Conservation (phyloP, 352 stramenopile species). For the Phytophthora chlamydospora region DNA sequence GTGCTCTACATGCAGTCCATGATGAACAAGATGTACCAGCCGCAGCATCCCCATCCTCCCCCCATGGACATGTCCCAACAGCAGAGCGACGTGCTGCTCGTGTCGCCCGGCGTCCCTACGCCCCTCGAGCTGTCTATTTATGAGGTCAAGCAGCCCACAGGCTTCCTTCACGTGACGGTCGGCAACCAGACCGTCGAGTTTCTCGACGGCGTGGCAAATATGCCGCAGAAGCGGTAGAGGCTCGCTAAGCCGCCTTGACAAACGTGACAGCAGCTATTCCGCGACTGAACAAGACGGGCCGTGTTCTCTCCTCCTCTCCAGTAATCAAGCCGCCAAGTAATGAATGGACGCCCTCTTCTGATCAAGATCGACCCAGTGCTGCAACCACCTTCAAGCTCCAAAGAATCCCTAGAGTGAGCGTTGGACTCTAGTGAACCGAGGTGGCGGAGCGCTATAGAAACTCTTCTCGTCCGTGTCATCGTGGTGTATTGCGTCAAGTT, state of each 20-base stretch:
- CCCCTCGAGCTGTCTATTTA: constrained; percentile 85
- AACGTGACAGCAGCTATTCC: constrained; percentile 32
- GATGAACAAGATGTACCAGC: constrained; percentile 69
- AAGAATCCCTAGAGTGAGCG: constrained; percentile 21
- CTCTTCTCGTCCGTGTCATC: constrained; percentile 37
- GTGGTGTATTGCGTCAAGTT: constrained; percentile 48
- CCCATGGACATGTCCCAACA: constrained; percentile 34
- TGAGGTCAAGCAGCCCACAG: constrained; percentile 84
- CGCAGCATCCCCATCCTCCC: constrained; percentile 59
- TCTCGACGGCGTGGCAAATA: constrained; percentile 81
- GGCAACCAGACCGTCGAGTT: constrained; percentile 88
- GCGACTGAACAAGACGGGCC: constrained; percentile 33
- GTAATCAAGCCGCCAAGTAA: constrained; percentile 30
- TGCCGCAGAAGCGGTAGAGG: constrained; percentile 79
- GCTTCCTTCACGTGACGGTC: constrained; percentile 78
- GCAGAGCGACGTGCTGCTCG: constrained; percentile 58
- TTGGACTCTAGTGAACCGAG: constrained; percentile 16
- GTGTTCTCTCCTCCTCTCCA: constrained; percentile 25
- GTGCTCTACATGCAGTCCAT: constrained; percentile 67
- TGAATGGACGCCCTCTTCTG: constrained; percentile 28
- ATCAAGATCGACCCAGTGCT: constrained; percentile 24
- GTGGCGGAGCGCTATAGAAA: constrained; percentile 39
- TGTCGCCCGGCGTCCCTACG: constrained; percentile 73
- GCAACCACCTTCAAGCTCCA: background rate
- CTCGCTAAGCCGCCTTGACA: background rate